Evolutionary conservation across 2,329 filamentous ascomycete genomes (phyloP).

Genomic region (Beauveria rudraprayagi): DNA sequence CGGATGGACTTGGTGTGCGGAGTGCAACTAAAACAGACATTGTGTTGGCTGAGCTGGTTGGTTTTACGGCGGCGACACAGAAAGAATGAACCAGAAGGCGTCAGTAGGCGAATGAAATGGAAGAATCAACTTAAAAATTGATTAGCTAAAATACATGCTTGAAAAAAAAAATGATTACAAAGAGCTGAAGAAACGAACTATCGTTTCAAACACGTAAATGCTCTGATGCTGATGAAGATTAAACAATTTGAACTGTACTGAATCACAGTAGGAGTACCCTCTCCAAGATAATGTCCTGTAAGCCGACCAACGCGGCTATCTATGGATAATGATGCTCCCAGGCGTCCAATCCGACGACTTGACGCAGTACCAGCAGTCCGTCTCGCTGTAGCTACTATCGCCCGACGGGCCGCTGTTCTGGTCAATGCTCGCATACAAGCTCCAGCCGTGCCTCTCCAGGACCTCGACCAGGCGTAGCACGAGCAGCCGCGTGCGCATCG

Average conservation of each 20-base stretch:
- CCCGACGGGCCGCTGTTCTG: conserved; percentile 7
- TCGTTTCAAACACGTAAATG: too few relatives aligned
- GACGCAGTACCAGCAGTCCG: conserved; percentile 10
- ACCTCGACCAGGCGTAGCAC: conserved; percentile 4
- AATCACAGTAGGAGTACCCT: background rate
- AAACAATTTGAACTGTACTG: background rate
- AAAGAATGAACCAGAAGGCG: too few relatives aligned
- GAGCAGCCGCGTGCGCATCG: conserved; percentile 5
- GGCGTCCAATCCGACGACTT: conserved; percentile 9
- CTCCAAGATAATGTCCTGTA: background rate
- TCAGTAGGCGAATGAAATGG: too few relatives aligned
- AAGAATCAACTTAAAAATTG: too few relatives aligned
- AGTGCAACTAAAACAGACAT: background rate
- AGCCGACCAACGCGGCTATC: background rate
- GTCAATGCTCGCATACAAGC: conserved; percentile 9
- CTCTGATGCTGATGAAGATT: too few relatives aligned
- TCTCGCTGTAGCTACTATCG: conserved; percentile 2
- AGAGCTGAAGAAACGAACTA: too few relatives aligned
- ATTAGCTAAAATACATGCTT: too few relatives aligned
- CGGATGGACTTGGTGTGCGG: background rate
- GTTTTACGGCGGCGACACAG: background rate
- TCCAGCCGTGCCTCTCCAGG: conserved; percentile 9
- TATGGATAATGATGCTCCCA: conserved; percentile 7
- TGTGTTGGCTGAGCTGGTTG: background rate
- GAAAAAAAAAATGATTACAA: background rate